Conservation (phyloP, 2,329 filamentous ascomycete species). For the Talaromyces sp. region DNA sequence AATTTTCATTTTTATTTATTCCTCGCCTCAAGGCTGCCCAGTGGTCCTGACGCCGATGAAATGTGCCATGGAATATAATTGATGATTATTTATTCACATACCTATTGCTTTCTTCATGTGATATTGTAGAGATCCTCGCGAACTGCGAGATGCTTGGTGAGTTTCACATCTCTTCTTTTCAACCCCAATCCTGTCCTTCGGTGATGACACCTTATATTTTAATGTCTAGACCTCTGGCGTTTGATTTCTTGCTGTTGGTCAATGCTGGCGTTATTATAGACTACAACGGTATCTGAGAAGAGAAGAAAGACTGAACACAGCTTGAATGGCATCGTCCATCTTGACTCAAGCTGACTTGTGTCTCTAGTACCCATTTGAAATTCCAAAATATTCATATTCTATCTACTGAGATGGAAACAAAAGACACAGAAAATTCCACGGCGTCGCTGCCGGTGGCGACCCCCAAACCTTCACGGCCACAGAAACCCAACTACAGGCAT, state of each 20-base stretch:
- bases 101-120: background rate
- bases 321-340: background rate
- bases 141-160: conserved; percentile 13
- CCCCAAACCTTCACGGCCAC: conserved; percentile 14
- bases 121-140: conserved; percentile 2
- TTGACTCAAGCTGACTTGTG: background rate
- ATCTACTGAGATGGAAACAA: conserved; percentile 23
- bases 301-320: background rate
- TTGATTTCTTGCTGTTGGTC: conserved; percentile 48
- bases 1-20: background rate
- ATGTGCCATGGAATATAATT: background rate
- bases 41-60: background rate
- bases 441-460: conserved; percentile 6
- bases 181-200: conserved; percentile 18
- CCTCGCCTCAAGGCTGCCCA: background rate
- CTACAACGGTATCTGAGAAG: conserved; percentile 97
- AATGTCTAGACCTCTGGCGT: conserved; percentile 41
- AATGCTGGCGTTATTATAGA: conserved; percentile 61
- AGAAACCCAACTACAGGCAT: conserved; percentile 57
- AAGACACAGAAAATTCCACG: conserved; percentile 15
- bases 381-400: conserved; percentile 13
- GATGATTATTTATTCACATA: background rate
- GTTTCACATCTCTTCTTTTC: conserved; percentile 14
- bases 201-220: conserved; percentile 40
- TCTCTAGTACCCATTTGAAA: background rate